A percentile compares a stretch with the other conserved stretches of the same genome.
Conservation (phyloP, 352 stramenopile genomes). For the Halophytophthora batemanensis region DNA sequence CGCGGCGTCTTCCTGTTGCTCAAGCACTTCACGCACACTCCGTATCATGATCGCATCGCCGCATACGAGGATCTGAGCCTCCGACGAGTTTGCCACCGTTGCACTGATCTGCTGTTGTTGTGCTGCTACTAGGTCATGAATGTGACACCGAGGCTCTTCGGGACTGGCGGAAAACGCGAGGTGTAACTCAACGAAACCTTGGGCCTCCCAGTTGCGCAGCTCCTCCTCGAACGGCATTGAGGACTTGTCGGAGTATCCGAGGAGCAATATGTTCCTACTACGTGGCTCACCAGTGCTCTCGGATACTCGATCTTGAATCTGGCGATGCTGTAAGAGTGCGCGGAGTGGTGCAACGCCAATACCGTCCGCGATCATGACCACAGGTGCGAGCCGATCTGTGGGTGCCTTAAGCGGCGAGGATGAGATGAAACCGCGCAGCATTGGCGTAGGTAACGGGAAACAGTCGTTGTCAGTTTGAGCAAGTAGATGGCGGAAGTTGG, state of each 20-base stretch:
- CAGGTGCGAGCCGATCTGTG: slow-evolving; percentile 57
- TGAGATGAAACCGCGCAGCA: slow-evolving; percentile 86
- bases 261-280: slow-evolving; percentile 33
- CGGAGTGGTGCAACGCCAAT: slow-evolving; percentile 92
- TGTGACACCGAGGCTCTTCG: slow-evolving; percentile 9
- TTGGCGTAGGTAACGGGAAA: slow-evolving; percentile 11
- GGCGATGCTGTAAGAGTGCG: slow-evolving; percentile 34
- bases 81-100: slow-evolving; percentile 10
- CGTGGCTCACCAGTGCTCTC: neutral
- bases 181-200: slow-evolving; percentile 26
- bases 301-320: slow-evolving; percentile 5
- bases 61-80: slow-evolving; percentile 24
- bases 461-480: neutral
- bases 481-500: slow-evolving; percentile 19
- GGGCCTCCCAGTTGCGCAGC: slow-evolving; percentile 25
- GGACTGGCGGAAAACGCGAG: slow-evolving; percentile 21
- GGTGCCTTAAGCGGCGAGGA: slow-evolving; percentile 90
- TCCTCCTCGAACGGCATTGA: slow-evolving; percentile 36
- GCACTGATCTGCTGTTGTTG: slow-evolving; percentile 25
- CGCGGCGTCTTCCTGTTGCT: neutral
- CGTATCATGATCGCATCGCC: slow-evolving; percentile 17
- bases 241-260: slow-evolving; percentile 21
- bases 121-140: slow-evolving; percentile 22
- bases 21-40: slow-evolving; percentile 11
- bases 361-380: slow-evolving; percentile 91